Evolutionary conservation across 768 basidiomycete genomes (phyloP).

Genomic region (Mycena latifolia): DNA sequence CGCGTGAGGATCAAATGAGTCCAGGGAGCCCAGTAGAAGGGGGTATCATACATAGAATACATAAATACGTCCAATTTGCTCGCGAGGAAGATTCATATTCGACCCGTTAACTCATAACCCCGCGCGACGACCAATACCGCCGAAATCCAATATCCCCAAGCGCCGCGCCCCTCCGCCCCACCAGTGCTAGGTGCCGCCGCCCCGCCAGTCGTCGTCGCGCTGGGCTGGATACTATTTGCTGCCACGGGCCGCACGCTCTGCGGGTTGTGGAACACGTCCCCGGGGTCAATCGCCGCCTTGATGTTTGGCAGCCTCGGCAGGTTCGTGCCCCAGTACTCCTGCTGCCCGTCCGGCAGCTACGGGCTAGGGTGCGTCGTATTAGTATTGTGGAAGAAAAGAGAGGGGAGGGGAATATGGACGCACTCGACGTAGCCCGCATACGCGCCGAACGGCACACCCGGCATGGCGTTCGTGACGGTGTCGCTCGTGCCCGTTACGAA

Average conservation of each 20-base stretch:
- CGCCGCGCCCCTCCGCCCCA: background rate
- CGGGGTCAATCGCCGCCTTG: slow-evolving; percentile 29
- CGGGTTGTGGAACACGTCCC: slow-evolving; percentile 34
- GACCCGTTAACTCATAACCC: background rate
- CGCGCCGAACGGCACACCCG: slow-evolving; percentile 33
- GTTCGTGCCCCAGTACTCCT: slow-evolving; percentile 35
- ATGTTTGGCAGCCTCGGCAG: slow-evolving; percentile 29
- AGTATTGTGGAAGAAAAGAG: too few relatives aligned
- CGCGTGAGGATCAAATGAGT: too few relatives aligned
- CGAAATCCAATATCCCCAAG: background rate
- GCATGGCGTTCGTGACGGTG: slow-evolving; percentile 28
- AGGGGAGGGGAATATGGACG: background rate
- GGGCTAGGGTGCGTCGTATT: slow-evolving; percentile 21
- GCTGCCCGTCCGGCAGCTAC: slow-evolving; percentile 27
- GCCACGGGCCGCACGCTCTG: slow-evolving; percentile 27
- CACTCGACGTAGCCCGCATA: slow-evolving; percentile 39
- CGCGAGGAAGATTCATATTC: background rate
- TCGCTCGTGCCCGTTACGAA: slow-evolving; percentile 30
- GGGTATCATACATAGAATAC: too few relatives aligned
- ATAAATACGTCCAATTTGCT: too few relatives aligned
- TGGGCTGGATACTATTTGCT: background rate
- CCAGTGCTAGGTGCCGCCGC: background rate
- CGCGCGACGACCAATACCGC: background rate
- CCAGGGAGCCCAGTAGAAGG: too few relatives aligned
- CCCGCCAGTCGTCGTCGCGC: background rate